phyloP scores from a whole-genome alignment of 2,329 filamentous ascomycete species.

The Colletotrichum zoysiae region DNA sequence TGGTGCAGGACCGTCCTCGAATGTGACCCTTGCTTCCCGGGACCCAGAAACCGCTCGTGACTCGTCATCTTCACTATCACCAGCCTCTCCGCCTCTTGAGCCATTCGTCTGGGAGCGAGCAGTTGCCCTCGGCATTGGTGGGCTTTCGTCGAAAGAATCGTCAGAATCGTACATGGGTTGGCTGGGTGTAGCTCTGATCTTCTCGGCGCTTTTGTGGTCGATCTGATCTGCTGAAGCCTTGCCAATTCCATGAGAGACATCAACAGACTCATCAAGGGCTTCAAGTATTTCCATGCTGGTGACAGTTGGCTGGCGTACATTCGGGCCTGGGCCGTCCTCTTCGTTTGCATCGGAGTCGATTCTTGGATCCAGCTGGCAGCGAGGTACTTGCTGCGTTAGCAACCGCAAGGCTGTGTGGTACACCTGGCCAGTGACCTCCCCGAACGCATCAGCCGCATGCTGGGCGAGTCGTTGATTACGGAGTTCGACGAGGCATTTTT shows the following conservation, averaged over 20 bases:
- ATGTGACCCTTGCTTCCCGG: slow-evolving; percentile 61
- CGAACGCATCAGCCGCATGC: slow-evolving; percentile 78
- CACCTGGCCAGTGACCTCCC: slow-evolving; percentile 80
- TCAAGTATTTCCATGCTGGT: slow-evolving; percentile 70
- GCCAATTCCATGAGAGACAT: slow-evolving; percentile 69
- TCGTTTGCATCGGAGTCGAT: slow-evolving; percentile 59
- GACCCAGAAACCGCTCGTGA: slow-evolving; percentile 44
- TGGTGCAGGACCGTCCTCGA: slow-evolving; percentile 60
- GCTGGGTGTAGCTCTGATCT: slow-evolving; percentile 54
- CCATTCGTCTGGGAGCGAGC: slow-evolving; percentile 46
- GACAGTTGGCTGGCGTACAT: slow-evolving; percentile 53
- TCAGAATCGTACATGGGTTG: slow-evolving; percentile 49
- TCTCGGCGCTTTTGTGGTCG: slow-evolving; percentile 62
- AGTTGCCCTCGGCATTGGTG: slow-evolving; percentile 44
- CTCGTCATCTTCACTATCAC: slow-evolving; percentile 46
- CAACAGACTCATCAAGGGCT: slow-evolving; percentile 63
- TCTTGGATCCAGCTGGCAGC: slow-evolving; percentile 72
- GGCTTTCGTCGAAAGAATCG: slow-evolving; percentile 50
- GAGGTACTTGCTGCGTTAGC: slow-evolving; percentile 75
- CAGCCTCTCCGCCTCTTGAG: slow-evolving; percentile 52
- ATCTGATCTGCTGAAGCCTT: slow-evolving; percentile 63
- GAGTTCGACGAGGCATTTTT: slow-evolving; percentile 85
- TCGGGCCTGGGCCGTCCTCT: slow-evolving; percentile 44
- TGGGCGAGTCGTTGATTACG: slow-evolving; percentile 82
- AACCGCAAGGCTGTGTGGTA: slow-evolving; percentile 80